Evolutionary conservation across 129 eudicot genomes (phyloP), one percentile per base, ranked within the genome.

Genomic region (Flaveria bidentis): DNA sequence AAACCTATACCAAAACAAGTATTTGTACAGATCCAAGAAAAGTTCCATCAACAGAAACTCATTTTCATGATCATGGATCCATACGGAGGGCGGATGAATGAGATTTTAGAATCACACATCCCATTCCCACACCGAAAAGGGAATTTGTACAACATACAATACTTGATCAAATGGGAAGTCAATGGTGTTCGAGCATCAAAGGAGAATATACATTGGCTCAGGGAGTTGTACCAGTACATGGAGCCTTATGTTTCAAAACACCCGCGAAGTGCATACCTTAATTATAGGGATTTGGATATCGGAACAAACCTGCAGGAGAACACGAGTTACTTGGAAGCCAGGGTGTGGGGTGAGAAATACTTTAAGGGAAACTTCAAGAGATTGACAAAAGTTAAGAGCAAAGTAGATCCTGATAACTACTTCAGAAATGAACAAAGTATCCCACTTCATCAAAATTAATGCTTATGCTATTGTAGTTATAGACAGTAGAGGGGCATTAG

Each of bases 121-220:
- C 87, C 92, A 7, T 90, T 83, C 78, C 96, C 92, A 5, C 92
- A 87, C 33, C 78, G 92, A 41, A 58, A 51, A 57, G 87, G 88
- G 33, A 90, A 83, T 55, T 41, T 90, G 70, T 87, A 76, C 67
- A 85, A 79, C 58, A 67, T 90, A 26, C 86, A 80, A 28, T 81
- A 87, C 53, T 70, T 77, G 72, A 86, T 82, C 46, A 78, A 70
- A 66, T 87, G 90, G 96, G 81, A 84, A 22, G 80, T 30, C 51
- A 85, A 82, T 16, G 75, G 79, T 15, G 26, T 67, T 16, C 51
- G 9, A 45, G 87, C 78, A 41, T 18, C 81, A 69, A 73, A 52
- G 17, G 49, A 79, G 55, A 83, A 79, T 55, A 63, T 83, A 58
- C 51, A 85, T 8, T 85, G 87, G 87, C 64, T 88, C 6, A 88